Base-by-base conservation (phyloP, 805 yeast species). In the Metschnikowia continentalis region DNA sequence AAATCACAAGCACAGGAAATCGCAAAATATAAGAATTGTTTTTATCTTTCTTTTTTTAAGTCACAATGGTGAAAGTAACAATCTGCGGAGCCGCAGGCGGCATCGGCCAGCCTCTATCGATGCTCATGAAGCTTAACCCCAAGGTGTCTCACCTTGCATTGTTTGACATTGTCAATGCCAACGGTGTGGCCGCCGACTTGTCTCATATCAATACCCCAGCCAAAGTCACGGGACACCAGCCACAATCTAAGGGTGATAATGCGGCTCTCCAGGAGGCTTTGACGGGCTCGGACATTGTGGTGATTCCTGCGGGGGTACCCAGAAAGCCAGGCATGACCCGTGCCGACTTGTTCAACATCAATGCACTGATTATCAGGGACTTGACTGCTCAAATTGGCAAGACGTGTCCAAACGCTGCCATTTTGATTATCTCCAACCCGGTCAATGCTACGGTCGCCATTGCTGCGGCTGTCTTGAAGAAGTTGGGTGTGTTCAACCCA, bases 71-170 rank as follows among this genome's bases (percentile, higher is more conserved):
- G 43, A 74, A 74, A 65, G 78, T 74, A 51, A 74, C 78, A 36
- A 77, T 74, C 47, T 74, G 77, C 56, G 78, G 78, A 40, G 78
- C 78, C 41, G 78, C 78, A 47, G 78, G 78, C 49, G 78, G 78
- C 43, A 74, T 74, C 54, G 78, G 78, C 47, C 78, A 74, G 59
- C 78, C 78, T 19, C 68, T 74, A 48, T 74, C 78, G 11, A 64
- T 74, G 49, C 65, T 74, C 44, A 64, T 74, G 54, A 74, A 74
- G 56, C 62, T 73, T 52, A 74, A 74, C 55, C 66, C 69, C 5
- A 58, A 62, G 15, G 74, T 74, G 33, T 61, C 70, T 19, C 72
- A 70, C 50, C 66, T 74, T 51, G 64, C 77, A 7, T 64, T 74
- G 36, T 74, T 61, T 52, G 78, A 74, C 62, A 72, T 74, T 44